A percentile compares a stretch with the other conserved stretches of the same genome.
phyloP scores from a whole-genome alignment of 2,329 filamentous ascomycete genomes.

The Grosmannia huntii region DNA sequence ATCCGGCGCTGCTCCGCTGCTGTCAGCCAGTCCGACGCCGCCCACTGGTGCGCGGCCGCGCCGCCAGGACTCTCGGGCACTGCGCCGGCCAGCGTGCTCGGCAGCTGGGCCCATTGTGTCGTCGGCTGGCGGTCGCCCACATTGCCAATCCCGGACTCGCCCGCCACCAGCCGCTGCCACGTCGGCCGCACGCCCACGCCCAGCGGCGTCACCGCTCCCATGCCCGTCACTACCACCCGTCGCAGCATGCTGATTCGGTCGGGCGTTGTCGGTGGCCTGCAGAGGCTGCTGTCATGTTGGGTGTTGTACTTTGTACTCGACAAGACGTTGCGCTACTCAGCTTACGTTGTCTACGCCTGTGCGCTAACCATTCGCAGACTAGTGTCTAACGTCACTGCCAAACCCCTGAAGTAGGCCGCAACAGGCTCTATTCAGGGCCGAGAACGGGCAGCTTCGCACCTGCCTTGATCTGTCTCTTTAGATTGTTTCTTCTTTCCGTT shows the following conservation, averaged over 20 bases:
- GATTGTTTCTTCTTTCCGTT: neutral
- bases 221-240: constrained; percentile 72
- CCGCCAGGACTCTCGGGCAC: constrained; percentile 40
- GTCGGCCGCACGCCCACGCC: constrained; percentile 66
- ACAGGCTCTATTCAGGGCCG: constrained; percentile 1
- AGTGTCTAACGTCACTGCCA: neutral
- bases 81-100: constrained; percentile 73
- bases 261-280: too few species aligned
- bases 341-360: too few species aligned
- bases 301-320: neutral
- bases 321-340: too few species aligned
- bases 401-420: neutral
- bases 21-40: constrained; percentile 39
- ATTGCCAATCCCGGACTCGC: constrained; percentile 69
- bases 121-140: constrained; percentile 46
- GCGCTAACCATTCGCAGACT: neutral
- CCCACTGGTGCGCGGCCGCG: constrained; percentile 30
- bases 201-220: constrained; percentile 72
- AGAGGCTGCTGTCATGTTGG: neutral
- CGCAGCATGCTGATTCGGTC: constrained; percentile 22
- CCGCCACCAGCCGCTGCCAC: constrained; percentile 70
- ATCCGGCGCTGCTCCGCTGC: constrained; percentile 56
- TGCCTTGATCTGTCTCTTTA: neutral
- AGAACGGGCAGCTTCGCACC: neutral
- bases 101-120: constrained; percentile 54